phyloP scores from a whole-genome alignment of 805 yeast genomes.

The Debaryomyces maramus region DNA sequence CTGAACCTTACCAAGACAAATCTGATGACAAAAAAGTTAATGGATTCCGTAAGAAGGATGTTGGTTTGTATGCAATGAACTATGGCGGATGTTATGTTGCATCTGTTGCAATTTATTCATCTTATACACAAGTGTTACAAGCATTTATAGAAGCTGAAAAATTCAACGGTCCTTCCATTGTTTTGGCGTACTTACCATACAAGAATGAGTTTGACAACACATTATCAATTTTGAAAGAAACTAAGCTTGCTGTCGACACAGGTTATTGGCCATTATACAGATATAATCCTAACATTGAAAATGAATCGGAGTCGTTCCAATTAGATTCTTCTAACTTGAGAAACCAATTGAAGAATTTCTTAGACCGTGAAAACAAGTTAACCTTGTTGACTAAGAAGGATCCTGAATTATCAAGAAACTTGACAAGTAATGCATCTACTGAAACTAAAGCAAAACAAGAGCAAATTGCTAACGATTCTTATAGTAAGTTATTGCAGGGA shows the following conservation, averaged over 20 bases:
- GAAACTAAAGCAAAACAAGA: slow-evolving; percentile 60
- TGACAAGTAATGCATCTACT: slow-evolving; percentile 60
- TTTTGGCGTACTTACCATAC: slow-evolving; percentile 87
- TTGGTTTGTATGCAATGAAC: slow-evolving; percentile 93
- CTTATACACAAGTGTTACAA: slow-evolving; percentile 89
- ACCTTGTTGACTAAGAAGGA: slow-evolving; percentile 68
- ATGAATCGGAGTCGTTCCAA: slow-evolving; percentile 60
- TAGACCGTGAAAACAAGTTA: slow-evolving; percentile 87
- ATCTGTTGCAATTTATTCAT: slow-evolving; percentile 88
- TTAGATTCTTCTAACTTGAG: slow-evolving; percentile 83
- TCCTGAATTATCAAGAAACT: slow-evolving; percentile 76
- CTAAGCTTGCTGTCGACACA: slow-evolving; percentile 84
- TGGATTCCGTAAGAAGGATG: slow-evolving; percentile 75
- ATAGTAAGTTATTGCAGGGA: slow-evolving; percentile 74
- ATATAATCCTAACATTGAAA: slow-evolving; percentile 63
- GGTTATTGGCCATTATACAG: slow-evolving; percentile 98
- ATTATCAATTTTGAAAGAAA: slow-evolving; percentile 74
- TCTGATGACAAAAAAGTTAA: slow-evolving; percentile 31
- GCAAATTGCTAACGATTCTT: slow-evolving; percentile 73
- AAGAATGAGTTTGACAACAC: slow-evolving; percentile 63
- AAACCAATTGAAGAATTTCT: slow-evolving; percentile 71
- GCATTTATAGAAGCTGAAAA: slow-evolving; percentile 88
- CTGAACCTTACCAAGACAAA: slow-evolving; percentile 62
- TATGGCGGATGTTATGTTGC: slow-evolving; percentile 89
- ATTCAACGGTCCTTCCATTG: slow-evolving; percentile 87